Base-by-base conservation (phyloP, 2,329 filamentous ascomycete genomes). In the Trichothecium roseum region DNA sequence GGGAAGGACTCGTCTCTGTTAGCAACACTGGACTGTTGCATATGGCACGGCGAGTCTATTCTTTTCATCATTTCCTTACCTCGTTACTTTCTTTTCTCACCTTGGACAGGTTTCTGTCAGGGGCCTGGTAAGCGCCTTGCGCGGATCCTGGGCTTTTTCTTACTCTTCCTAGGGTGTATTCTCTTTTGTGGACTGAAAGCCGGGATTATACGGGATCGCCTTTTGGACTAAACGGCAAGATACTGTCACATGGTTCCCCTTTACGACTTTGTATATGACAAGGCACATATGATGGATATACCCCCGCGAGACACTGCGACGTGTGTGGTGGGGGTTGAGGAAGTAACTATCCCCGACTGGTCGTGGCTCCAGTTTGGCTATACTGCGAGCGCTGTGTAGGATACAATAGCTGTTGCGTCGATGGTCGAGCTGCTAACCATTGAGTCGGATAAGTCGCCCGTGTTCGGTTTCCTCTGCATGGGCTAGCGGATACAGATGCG, bases 231-330 rank as follows among this genome's bases (percentile, higher is more conserved):
- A 52, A 52, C 37, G 50, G 55, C 45, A 48, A 35, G 48, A 43
- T 38, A 42, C 42, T 53, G 52, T 55, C 48, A 55, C 49, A 43
- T 55, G 51, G 52, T 50, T 56, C 55, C 55, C 53, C 44, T 49
- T 50, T 44, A 53, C 51, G 46, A 49, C 39, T 37, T 49, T 51
- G 43, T 55, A 50, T 49, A 50, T 24, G 20, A 24, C 20, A 54
- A 46, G 54, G 52, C 56, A 56, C 53, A 53, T 54, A 55, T 54
- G 56, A 59, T 56, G 56, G 56, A 59, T 59, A 59, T 59, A 59
- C 56, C 56, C 55, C 20, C 20, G 20, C 52, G 51, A 48, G 55
- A 57, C 51, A 52, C 53, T 54, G 48, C 53, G 54, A 52, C 54
- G 56, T 54, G 53, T 52, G 20, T 24, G 20, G 6, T 10, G 20